These are phyloP conservation scores for Rhodotorula sp. DNA, from an alignment of 1,284 basidiomycete genomes.

Conservation along the genomic window DNA sequence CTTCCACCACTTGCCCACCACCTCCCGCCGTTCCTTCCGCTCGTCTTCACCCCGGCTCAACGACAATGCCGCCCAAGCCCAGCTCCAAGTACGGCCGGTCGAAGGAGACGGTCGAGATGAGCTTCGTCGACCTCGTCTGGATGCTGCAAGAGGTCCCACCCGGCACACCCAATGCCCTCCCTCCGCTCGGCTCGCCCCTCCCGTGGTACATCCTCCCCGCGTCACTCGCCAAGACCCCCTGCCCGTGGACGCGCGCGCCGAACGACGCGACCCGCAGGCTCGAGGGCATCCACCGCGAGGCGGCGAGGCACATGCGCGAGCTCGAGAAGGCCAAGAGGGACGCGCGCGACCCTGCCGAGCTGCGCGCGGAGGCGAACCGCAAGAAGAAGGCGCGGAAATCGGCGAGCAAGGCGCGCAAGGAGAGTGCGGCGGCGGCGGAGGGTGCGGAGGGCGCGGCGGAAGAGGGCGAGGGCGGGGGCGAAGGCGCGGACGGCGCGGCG, in stretches of 20 bases:
- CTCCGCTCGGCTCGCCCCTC: conserved; percentile 5
- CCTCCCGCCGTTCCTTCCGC: neutral
- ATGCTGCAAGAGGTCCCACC: conserved; percentile 11
- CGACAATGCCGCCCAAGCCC: neutral
- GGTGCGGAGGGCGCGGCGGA: neutral
- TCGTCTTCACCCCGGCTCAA: neutral
- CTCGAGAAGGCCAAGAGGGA: neutral
- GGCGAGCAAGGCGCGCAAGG: conserved; percentile 8
- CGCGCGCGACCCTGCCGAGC: conserved; percentile 5
- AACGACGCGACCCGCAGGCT: conserved; percentile 1
- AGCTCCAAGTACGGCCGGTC: neutral
- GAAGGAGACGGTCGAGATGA: neutral
- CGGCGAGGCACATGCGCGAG: neutral
- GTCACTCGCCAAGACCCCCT: neutral
- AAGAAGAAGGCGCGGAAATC: conserved; percentile 15
- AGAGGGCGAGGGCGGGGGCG: neutral
- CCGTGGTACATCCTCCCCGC: conserved; percentile 16
- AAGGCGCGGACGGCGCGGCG: neutral
- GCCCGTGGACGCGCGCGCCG: conserved; percentile 8
- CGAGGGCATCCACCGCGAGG: neutral
- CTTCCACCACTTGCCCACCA: neutral
- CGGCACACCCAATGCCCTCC: conserved; percentile 5
- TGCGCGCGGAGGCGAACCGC: conserved; percentile 10
- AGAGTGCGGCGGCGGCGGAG: neutral
- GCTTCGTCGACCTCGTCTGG: conserved; percentile 11